A percentile compares a stretch with the other conserved stretches of the same genome.
Conservation (phyloP, 768 basidiomycete genomes). For the Lactarius pseudohatsudake region DNA sequence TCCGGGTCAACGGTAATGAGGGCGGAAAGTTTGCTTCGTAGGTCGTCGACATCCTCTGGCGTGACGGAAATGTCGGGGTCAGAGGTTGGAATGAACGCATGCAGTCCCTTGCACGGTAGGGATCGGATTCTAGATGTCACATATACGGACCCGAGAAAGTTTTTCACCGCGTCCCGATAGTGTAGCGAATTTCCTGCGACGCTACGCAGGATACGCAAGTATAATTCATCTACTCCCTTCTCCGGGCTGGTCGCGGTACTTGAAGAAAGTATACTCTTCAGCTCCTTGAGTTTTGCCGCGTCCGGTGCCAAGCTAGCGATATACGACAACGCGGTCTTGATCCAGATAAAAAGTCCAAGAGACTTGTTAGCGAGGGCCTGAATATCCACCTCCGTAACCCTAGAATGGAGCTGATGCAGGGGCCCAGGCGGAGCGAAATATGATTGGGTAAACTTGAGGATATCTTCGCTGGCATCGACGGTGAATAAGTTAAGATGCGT, state of each 20-base stretch:
- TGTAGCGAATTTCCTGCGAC: neutral
- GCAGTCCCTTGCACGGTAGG: neutral
- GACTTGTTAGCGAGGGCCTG: neutral
- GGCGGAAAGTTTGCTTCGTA: neutral
- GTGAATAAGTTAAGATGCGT: neutral
- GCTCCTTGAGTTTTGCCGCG: neutral
- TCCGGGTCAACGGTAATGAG: neutral
- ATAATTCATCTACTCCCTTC: neutral
- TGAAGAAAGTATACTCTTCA: neutral
- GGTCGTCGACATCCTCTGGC: neutral
- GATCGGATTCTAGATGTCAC: neutral
- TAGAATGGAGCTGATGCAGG: neutral
- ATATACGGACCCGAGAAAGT: neutral
- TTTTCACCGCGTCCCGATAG: neutral
- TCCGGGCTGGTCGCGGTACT: neutral
- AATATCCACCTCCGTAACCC: neutral
- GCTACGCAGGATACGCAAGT: neutral
- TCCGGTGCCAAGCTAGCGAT: neutral
- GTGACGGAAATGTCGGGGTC: neutral
- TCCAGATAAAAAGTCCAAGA: neutral
- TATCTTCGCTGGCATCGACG: neutral
- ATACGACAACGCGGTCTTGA: neutral
- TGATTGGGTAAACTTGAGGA: neutral
- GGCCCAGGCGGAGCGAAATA: neutral
- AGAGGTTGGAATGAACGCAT: neutral